Conservation (phyloP, 2,329 filamentous ascomycete species). For the Colletotrichum liriopes region DNA sequence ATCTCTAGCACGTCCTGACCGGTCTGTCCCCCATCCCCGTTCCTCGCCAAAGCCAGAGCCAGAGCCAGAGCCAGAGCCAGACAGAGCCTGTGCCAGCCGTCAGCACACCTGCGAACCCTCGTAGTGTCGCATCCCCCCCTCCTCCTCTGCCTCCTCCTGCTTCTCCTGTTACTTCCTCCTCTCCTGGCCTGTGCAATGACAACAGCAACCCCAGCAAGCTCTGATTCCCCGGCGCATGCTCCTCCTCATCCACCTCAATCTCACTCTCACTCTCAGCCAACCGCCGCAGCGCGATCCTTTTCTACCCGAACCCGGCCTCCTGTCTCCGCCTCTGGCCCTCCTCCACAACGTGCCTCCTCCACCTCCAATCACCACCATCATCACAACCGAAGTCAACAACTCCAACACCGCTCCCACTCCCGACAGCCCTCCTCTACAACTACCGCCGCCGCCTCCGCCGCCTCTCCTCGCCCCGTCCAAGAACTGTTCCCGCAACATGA, state of each 20-base stretch:
- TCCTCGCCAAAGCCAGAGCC: conserved; percentile 9
- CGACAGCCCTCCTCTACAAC: conserved; percentile 56
- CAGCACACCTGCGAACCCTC: conserved; percentile 14
- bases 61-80: neutral
- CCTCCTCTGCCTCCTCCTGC: conserved; percentile 7
- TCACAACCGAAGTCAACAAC: conserved; percentile 51
- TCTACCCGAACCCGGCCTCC: conserved; percentile 55
- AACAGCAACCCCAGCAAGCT: conserved; percentile 51
- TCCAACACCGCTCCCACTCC: conserved; percentile 49
- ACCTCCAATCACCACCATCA: conserved; percentile 50
- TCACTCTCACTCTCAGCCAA: conserved; percentile 45
- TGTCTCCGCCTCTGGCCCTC: conserved; percentile 43
- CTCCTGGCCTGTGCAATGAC: conserved; percentile 49
- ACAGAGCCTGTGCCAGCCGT: conserved; percentile 11
- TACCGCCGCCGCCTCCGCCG: conserved; percentile 27
- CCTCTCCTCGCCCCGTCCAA: conserved; percentile 56
- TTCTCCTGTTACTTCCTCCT: neutral
- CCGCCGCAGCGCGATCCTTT: conserved; percentile 53
- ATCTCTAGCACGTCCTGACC: conserved; percentile 15
- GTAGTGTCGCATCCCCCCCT: conserved; percentile 30
- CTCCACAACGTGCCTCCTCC: conserved; percentile 45
- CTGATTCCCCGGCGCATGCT: conserved; percentile 50
- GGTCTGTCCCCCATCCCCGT: conserved; percentile 13
- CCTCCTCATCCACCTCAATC: conserved; percentile 35
- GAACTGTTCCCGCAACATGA: conserved; percentile 73